A percentile compares a stretch with the other conserved stretches of the same genome.
These are phyloP conservation scores for Vachellia pachyceras DNA, from an alignment of 306 rosid genomes.

Conservation along the genomic window DNA sequence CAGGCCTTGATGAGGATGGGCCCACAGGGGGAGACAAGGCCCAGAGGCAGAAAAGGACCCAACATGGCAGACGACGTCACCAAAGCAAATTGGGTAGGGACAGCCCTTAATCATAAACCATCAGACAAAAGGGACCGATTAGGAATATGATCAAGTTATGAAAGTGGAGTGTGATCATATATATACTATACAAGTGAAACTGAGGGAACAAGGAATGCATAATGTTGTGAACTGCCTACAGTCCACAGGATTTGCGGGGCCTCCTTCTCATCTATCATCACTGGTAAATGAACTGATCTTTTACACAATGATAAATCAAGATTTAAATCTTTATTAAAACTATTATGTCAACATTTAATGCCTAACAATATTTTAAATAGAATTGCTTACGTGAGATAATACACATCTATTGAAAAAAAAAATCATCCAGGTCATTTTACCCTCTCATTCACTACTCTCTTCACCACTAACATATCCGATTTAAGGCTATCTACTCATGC, in stretches of 20 bases:
- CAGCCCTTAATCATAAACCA: not conserved
- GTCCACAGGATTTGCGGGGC: slow-evolving; percentile 40
- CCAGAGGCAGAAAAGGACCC: slow-evolving; percentile 55
- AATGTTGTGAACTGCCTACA: slow-evolving; percentile 50
- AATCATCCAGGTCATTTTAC: not conserved
- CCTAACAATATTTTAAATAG: too few relatives aligned
- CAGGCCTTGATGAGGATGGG: slow-evolving; percentile 41
- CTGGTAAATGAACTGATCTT: too few relatives aligned
- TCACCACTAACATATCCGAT: not conserved
- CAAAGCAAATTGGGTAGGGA: slow-evolving; percentile 39
- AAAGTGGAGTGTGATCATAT: too few relatives aligned
- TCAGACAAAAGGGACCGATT: not conserved
- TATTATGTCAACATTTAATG: too few relatives aligned
- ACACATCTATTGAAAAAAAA: too few relatives aligned
- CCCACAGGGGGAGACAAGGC: slow-evolving; percentile 45
- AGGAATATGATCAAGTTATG: too few relatives aligned
- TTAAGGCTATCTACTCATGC: not conserved
- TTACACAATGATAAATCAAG: too few relatives aligned
- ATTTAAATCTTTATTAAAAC: too few relatives aligned
- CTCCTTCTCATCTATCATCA: not conserved
- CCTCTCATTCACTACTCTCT: not conserved
- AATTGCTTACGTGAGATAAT: too few relatives aligned
- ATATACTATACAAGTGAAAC: not conserved
- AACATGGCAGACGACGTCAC: slow-evolving; percentile 39
- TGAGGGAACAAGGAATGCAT: slow-evolving; percentile 30